These are phyloP conservation scores for Pseudogymnoascus sp. DNA, from an alignment of 2,329 filamentous ascomycete species.

Conservation along the genomic window DNA sequence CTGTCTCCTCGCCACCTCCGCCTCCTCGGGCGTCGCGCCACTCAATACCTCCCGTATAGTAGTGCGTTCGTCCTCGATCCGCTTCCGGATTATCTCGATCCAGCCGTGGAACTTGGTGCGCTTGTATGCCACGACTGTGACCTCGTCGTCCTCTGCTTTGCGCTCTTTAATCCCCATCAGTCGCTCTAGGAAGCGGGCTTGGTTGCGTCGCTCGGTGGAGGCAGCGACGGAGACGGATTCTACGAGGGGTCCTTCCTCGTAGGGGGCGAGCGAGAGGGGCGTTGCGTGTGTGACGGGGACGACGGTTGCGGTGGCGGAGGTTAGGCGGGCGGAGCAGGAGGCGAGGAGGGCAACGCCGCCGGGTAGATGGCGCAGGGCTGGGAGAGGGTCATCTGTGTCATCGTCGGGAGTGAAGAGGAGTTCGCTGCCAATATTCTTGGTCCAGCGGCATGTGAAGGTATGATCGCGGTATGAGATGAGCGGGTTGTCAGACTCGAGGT, in stretches of 20 bases:
- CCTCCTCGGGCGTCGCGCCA: background rate
- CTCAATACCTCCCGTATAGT: constrained; percentile 12
- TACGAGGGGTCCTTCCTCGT: background rate
- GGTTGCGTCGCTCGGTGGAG: constrained; percentile 32
- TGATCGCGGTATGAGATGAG: constrained; percentile 73
- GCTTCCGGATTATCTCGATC: constrained; percentile 14
- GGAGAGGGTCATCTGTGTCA: constrained; percentile 33
- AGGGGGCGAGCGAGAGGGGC: background rate
- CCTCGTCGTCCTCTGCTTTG: constrained; percentile 57
- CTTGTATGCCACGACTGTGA: constrained; percentile 49
- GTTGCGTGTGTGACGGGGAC: constrained; percentile 9
- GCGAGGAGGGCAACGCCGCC: constrained; percentile 64
- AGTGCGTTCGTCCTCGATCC: constrained; percentile 17
- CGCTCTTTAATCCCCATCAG: constrained; percentile 58
- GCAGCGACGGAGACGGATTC: constrained; percentile 17
- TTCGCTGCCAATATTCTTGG: constrained; percentile 76
- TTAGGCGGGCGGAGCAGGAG: constrained; percentile 62
- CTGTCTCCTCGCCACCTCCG: background rate
- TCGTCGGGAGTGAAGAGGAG: constrained; percentile 58
- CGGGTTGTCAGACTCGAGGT: constrained; percentile 68
- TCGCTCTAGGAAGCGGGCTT: constrained; percentile 54
- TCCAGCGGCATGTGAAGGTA: constrained; percentile 75
- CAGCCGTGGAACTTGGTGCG: constrained; percentile 23
- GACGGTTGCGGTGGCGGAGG: constrained; percentile 38
- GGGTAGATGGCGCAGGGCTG: constrained; percentile 43